phyloP scores from a whole-genome alignment of 2,329 filamentous ascomycete genomes.

The Colletotrichum sp. region DNA sequence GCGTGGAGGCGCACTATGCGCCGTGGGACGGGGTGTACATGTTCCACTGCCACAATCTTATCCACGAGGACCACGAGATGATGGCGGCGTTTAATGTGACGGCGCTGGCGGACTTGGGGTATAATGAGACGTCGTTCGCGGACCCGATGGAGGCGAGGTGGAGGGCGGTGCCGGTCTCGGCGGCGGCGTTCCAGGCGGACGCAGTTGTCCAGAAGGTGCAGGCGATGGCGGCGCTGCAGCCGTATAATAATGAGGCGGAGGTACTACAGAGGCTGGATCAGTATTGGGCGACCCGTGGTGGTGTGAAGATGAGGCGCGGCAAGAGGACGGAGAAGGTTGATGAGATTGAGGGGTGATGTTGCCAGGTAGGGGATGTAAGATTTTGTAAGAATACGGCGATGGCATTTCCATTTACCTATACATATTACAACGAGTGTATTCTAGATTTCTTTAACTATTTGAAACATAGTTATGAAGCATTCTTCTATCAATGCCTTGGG shows the following conservation, averaged over 20 bases:
- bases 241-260: conserved; percentile 4
- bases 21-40: conserved; percentile 59
- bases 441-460: neutral
- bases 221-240: conserved; percentile 14
- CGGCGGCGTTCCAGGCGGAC: neutral
- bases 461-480: too few relatives aligned
- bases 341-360: neutral
- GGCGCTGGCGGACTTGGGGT: conserved; percentile 39
- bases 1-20: conserved; percentile 54
- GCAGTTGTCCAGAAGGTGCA: conserved; percentile 1
- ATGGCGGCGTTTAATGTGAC: conserved; percentile 52
- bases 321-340: neutral
- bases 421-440: neutral
- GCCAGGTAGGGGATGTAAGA: neutral
- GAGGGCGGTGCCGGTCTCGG: conserved; percentile 22
- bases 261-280: neutral
- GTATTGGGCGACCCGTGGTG: neutral
- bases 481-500: too few relatives aligned
- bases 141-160: conserved; percentile 43
- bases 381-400: neutral
- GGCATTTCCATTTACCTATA: neutral
- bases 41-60: conserved; percentile 53
- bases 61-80: conserved; percentile 52
- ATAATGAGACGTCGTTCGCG: conserved; percentile 38
- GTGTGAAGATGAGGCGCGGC: conserved; percentile 24